A percentile compares a stretch with the other conserved stretches of the same genome.
Evolutionary conservation across 164 flowering plant species (phyloP).

Genomic region (Piper longum): DNA sequence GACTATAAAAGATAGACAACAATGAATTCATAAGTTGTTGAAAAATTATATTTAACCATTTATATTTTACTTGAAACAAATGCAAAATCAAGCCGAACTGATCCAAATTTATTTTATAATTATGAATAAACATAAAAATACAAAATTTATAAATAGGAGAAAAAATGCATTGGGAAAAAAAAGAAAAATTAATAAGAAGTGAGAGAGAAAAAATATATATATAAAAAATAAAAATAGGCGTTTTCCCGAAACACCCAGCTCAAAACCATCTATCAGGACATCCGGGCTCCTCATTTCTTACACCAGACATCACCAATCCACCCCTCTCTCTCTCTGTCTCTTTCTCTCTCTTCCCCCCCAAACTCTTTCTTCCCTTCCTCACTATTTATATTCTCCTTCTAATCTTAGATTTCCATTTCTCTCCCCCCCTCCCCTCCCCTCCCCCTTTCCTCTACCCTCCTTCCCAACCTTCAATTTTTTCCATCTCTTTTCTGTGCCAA

Average conservation of each 20-base stretch:
- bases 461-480: slow-evolving; percentile 10
- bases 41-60: too few relatives aligned
- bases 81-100: too few relatives aligned
- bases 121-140: background rate
- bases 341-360: too few relatives aligned
- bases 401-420: slow-evolving; percentile 12
- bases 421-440: slow-evolving; percentile 11
- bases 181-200: background rate
- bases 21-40: too few relatives aligned
- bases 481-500: slow-evolving; percentile 3
- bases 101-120: too few relatives aligned
- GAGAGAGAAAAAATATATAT: background rate
- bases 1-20: too few relatives aligned
- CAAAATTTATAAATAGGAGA: background rate
- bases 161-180: slow-evolving; percentile 2
- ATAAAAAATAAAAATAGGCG: background rate
- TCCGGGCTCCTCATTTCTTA: slow-evolving; percentile 22
- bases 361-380: slow-evolving; percentile 12
- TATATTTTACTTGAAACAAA: too few relatives aligned
- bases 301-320: slow-evolving; percentile 30
- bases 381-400: slow-evolving; percentile 13
- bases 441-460: slow-evolving; percentile 3
- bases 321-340: slow-evolving; percentile 11
- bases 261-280: slow-evolving; percentile 24
- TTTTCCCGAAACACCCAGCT: slow-evolving; percentile 7